A percentile compares a stretch with the other conserved stretches of the same genome.
Conservation (phyloP, 768 basidiomycete genomes). For the Fibroporia radiculosa region DNA sequence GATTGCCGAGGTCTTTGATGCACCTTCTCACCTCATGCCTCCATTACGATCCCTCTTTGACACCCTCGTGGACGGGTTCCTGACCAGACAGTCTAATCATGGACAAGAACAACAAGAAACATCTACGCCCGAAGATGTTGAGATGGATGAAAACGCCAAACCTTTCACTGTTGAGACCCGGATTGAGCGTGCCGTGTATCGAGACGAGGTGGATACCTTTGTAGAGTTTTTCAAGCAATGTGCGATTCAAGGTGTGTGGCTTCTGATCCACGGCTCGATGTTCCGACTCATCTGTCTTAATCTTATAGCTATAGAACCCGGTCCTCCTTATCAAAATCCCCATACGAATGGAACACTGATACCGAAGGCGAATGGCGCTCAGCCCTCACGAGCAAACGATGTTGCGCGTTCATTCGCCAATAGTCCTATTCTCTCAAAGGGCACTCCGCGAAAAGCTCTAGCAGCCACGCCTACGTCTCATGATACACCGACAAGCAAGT, state of each 20-base stretch:
- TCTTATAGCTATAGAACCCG: conserved; percentile 6
- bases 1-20: conserved; percentile 46
- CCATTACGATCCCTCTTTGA: conserved; percentile 68
- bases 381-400: conserved; percentile 14
- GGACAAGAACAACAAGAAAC: conserved; percentile 20
- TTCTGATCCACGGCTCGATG: neutral
- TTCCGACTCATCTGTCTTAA: neutral
- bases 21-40: conserved; percentile 71
- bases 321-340: neutral
- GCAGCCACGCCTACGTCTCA: conserved; percentile 5
- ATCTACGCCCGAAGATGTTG: conserved; percentile 24
- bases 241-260: conserved; percentile 31
- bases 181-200: conserved; percentile 33
- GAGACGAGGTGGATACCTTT: conserved; percentile 53
- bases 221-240: conserved; percentile 56
- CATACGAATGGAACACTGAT: too few relatives aligned
- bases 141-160: conserved; percentile 10
- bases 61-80: conserved; percentile 44
- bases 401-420: conserved; percentile 4
- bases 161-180: conserved; percentile 13
- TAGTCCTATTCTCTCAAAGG: conserved; percentile 4
- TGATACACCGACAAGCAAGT: neutral
- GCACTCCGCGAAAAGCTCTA: conserved; percentile 12
- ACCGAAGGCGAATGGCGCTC: conserved; percentile 10
- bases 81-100: conserved; percentile 20